Base-by-base conservation (phyloP, 2,329 filamentous ascomycete species). In the Sordariomycetes sp. region DNA sequence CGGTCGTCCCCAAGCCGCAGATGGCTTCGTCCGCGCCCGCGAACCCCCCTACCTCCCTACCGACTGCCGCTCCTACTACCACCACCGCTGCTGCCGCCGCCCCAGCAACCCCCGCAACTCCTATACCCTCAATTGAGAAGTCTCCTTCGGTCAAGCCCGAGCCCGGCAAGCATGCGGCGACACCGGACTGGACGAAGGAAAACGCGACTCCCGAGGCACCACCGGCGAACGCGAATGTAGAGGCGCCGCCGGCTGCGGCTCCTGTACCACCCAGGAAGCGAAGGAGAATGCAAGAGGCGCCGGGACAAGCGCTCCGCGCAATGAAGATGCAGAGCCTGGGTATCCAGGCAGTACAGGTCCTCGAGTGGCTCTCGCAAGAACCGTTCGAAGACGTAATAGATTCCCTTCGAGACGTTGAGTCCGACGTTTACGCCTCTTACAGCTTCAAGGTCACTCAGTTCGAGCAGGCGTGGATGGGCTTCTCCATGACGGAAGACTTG, bases 311-410 rank as follows among this genome's bases (percentile, higher is more conserved):
- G 20, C 34, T 56, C 59, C 70, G 69, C 60, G 65, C 67, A 48
- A 66, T 67, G 57, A 73, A 68, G 56, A 59, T 70, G 28, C 65
- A 71, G 62, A 66, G 71, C 62, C 67, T 75, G 32, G 70, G 70
- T 12, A 73, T 71, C 17, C 36, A 68, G 61, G 69, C 70, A 6
- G 67, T 72, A 2, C 70, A 72, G 62, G 67, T 72, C 20, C 61
- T 73, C 7, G 62, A 71, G 36, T 64, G 68, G 20, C 62, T 72
- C 22, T 69, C 67, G 10, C 68, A 71, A 52, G 65, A 69, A 54
- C 62, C 66, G 0, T 65, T 65, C 24, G 58, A 62, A 32, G 66
- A 66, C 39, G 66, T 65, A 7, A 62, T 68, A 13, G 54, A 61
- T 3, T 63, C 67, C 24, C 60, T 70, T 13, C 61, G 66, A 12